A percentile compares a stretch with the other conserved stretches of the same genome.
Evolutionary conservation across 352 stramenopile species (phyloP).

Genomic region (Phytopythium mirpurense): DNA sequence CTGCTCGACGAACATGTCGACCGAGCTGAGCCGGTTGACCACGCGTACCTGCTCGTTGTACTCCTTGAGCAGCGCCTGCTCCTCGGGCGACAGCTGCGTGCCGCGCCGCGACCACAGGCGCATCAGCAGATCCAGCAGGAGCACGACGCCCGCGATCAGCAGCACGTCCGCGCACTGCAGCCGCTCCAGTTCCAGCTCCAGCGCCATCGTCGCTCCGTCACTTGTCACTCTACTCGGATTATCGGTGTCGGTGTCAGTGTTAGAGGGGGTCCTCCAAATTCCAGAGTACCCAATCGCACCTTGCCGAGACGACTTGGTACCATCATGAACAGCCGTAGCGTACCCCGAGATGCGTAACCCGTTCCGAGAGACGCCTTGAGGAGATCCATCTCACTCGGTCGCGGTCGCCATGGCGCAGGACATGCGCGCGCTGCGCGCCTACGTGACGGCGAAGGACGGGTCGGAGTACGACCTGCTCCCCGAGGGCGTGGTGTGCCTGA

Average conservation of each 20-base stretch:
- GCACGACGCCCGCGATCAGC: slow-evolving; percentile 50
- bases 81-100: slow-evolving; percentile 42
- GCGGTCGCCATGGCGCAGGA: slow-evolving; percentile 53
- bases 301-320: no score
- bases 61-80: slow-evolving; percentile 48
- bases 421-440: slow-evolving; percentile 59
- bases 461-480: slow-evolving; percentile 82
- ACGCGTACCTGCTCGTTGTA: slow-evolving; percentile 80
- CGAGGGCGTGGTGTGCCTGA: slow-evolving; percentile 89
- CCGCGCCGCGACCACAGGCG: slow-evolving; percentile 47
- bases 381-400: background rate
- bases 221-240: slow-evolving; percentile 10
- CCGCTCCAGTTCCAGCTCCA: slow-evolving; percentile 37
- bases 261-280: no score
- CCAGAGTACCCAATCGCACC: no score
- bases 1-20: slow-evolving; percentile 87
- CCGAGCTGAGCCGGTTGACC: slow-evolving; percentile 80
- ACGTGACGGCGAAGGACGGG: slow-evolving; percentile 84
- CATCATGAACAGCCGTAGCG: no score
- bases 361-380: slow-evolving; percentile 1
- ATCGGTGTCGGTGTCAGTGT: no score
- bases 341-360: background rate
- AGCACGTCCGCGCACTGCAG: slow-evolving; percentile 73
- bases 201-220: slow-evolving; percentile 8
- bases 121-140: slow-evolving; percentile 45